A percentile compares a stretch with the other conserved stretches of the same genome.
These are phyloP conservation scores for Epichloe amarillans DNA, from an alignment of 2,329 filamentous ascomycete genomes.

Conservation along the genomic window DNA sequence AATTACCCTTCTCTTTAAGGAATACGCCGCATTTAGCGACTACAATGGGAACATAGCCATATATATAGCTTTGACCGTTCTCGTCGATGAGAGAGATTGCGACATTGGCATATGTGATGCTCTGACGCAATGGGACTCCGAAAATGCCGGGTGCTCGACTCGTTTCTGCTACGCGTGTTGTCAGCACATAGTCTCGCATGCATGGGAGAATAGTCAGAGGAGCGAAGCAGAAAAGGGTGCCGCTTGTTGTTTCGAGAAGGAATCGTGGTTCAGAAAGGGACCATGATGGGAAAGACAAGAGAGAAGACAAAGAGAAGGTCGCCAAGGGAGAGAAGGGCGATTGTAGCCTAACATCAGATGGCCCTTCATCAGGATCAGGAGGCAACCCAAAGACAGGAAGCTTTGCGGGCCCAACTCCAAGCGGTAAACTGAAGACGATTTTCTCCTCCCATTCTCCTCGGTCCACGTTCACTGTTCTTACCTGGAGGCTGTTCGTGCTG, in stretches of 20 bases:
- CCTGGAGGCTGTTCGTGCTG: conserved; percentile 39
- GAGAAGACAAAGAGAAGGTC: too few species aligned
- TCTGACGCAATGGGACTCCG: conserved; percentile 81
- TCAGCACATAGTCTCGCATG: not conserved
- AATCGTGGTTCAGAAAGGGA: not conserved
- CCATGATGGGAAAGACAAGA: not conserved
- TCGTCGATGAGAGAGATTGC: conserved; percentile 93
- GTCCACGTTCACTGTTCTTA: conserved; percentile 18
- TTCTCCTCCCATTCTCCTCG: not conserved
- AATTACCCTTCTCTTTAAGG: conserved; percentile 84
- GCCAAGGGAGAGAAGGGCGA: too few species aligned
- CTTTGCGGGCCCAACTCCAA: not conserved
- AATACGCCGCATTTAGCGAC: conserved; percentile 97
- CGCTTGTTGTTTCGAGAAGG: not conserved
- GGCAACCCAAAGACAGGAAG: not conserved
- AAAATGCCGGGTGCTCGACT: conserved; percentile 64
- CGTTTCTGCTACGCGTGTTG: conserved; percentile 22
- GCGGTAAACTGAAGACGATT: too few species aligned
- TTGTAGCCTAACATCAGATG: too few species aligned
- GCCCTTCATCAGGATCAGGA: too few species aligned
- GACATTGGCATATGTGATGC: conserved; percentile 95
- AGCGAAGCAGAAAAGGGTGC: not conserved
- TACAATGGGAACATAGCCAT: conserved; percentile 95
- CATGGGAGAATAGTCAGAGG: not conserved
- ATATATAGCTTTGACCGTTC: conserved; percentile 89